Percentiles rank a stretch among this genome's conserved stretches.
Conservation (phyloP, 352 stramenopile genomes). For the Phytophthora citrophthora region DNA sequence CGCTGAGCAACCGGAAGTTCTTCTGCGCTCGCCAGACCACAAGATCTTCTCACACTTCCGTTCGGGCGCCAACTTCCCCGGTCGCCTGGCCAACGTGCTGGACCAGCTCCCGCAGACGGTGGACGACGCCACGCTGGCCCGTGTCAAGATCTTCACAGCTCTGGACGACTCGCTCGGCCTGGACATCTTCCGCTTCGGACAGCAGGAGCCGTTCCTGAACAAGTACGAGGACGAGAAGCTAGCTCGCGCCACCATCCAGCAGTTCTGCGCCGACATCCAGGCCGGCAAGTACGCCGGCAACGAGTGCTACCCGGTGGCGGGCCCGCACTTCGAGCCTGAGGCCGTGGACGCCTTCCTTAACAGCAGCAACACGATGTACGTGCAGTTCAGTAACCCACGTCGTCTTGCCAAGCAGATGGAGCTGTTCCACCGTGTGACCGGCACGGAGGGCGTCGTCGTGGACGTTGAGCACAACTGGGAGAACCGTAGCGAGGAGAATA, state of each 20-base stretch:
- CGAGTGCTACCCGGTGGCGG: constrained; percentile 56
- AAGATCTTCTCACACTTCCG: constrained; percentile 86
- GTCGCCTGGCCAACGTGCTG: constrained; percentile 72
- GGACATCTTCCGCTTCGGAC: constrained; percentile 88
- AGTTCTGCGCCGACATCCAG: constrained; percentile 81
- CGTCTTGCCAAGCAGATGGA: constrained; percentile 76
- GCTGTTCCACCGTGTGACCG: constrained; percentile 69
- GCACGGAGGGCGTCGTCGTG: constrained; percentile 78
- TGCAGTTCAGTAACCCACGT: constrained; percentile 81
- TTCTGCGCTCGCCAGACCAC: constrained; percentile 77
- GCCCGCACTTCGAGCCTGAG: constrained; percentile 64
- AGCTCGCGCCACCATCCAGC: constrained; percentile 65
- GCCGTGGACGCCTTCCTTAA: constrained; percentile 73
- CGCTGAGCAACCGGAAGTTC: constrained; percentile 79
- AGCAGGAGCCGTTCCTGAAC: constrained; percentile 77
- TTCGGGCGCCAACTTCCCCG: constrained; percentile 79
- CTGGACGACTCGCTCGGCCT: constrained; percentile 85
- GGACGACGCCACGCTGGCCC: constrained; percentile 66
- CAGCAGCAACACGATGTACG: constrained; percentile 83
- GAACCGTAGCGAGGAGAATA: constrained; percentile 82
- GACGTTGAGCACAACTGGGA: constrained; percentile 88
- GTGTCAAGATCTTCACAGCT: constrained; percentile 92
- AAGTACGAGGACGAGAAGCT: constrained; percentile 63
- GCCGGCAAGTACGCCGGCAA: constrained; percentile 71
- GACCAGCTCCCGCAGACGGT: constrained; percentile 72